Base-by-base conservation (phyloP, 179 eudicot genomes). In the Silene noctiflora region DNA sequence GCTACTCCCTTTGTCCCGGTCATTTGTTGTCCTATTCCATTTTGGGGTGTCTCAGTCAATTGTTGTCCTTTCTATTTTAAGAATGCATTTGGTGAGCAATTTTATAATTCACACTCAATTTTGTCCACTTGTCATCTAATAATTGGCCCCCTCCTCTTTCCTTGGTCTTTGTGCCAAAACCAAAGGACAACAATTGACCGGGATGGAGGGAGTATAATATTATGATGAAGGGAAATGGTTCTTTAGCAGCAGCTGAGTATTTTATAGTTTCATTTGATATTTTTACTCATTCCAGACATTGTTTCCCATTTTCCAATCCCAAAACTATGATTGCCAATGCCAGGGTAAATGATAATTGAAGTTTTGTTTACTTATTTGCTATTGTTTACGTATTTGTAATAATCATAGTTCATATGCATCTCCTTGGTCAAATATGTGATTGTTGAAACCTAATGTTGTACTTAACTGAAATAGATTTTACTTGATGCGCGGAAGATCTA, bases 401-500 rank as follows among this genome's bases (percentile, higher is more conserved):
- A 71, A 39, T 53, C 25, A 67, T 72, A 13, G 46, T 13, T 39
- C 27, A 13, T 39, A 71, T 29, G 33, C 17, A 8, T 13, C 67
- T 24, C 53, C 63, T 55, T 6, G 9, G 59, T 51, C 22, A 35
- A 71, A 1, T 17, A 31, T 63, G 25, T 58, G 58, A 29, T 22
- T 35, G 25, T 62, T 68, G 44, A 51, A 69, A 29, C 56, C 74
- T 69, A 35, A 42, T 2, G 13, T 33, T 79, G 16, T 67, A 58
- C 74, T 63, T 74, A 69, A 53, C 74, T 60, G 48, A 64, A 80
- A 72, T 87, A 93, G 98, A 88, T 93, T 80, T 83, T 91, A 72
- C 84, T 93, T 77, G 77, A 79, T 76, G 89, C 91, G 11, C 84
- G 81, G 76, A 80, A 76, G 69, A 89, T 90, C 75, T 92, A 92